Conservation (phyloP, 2,329 filamentous ascomycete species). For the Emericellopsis cladophorae region DNA sequence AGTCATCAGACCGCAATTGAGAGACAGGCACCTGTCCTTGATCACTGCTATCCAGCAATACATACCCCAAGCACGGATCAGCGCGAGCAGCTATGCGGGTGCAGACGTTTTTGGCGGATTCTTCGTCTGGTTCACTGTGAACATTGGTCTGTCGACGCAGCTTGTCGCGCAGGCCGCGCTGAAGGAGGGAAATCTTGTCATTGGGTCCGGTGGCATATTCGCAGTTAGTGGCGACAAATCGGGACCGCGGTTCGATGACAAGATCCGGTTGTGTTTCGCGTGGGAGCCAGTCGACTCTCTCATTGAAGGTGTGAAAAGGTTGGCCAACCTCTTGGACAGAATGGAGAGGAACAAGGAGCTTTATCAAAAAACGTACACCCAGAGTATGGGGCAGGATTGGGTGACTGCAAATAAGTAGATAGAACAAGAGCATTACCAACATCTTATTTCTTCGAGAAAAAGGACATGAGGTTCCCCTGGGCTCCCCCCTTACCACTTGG, state of each 20-base stretch:
- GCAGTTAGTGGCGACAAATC: constrained; percentile 46
- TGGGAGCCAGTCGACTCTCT: constrained; percentile 58
- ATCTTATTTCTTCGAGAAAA: constrained; percentile 68
- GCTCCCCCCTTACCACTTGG: constrained; percentile 36
- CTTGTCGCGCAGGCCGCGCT: constrained; percentile 44
- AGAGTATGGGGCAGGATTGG: constrained; percentile 6
- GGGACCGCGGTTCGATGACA: constrained; percentile 40
- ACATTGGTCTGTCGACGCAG: constrained; percentile 32
- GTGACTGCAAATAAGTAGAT: constrained; percentile 12
- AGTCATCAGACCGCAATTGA: constrained; percentile 29
- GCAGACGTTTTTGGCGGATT: constrained; percentile 60
- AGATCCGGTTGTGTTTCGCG: constrained; percentile 56
- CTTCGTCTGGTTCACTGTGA: constrained; percentile 69
- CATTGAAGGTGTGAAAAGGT: constrained; percentile 52
- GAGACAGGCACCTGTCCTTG: constrained; percentile 35
- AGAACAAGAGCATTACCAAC: background rate
- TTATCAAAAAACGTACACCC: constrained; percentile 8
- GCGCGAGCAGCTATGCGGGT: constrained; percentile 22
- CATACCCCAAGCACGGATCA: constrained; percentile 44
- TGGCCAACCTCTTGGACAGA: constrained; percentile 33
- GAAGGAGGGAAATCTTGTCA: constrained; percentile 50
- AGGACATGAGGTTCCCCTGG: constrained; percentile 82
- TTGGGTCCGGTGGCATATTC: constrained; percentile 60
- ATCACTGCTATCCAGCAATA: constrained; percentile 44
- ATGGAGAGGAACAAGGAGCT: constrained; percentile 15